Base-by-base conservation (phyloP, 2,329 filamentous ascomycete species). In the Magnaporthiopsis incrustans region DNA sequence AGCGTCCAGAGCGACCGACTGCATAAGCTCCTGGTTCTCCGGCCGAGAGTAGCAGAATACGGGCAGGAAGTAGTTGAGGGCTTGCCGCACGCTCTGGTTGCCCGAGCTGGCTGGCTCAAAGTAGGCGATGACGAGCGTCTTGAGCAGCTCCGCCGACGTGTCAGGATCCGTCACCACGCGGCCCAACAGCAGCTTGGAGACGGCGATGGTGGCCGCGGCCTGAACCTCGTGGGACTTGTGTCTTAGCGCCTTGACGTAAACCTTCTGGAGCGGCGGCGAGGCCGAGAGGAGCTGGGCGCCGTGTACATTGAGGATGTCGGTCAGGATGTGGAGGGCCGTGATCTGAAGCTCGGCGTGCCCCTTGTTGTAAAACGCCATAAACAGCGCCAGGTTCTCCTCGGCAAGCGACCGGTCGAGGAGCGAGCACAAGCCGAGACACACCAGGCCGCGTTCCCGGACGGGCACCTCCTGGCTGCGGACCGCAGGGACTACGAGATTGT, bases 361-460 rank as follows among this genome's bases (percentile, higher is more conserved):
- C 78, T 96, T 97, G 76, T 81, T 90, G 78, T 96, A 97, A 79
- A 96, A 97, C 74, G 97, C 93, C 75, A 97, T 90, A 77, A 99
- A 99, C 3, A 99, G 83, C 0, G 87, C 89, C 67, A 98, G 80
- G 73, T 99, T 98, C 74, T 96, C 92, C 72, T 94, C 89, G 0
- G 95, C 95, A 27, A 98, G 85, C 11, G 92, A 91, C 77, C 92
- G 91, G 73, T 97, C 93, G 10, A 99, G 86, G 35, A 99, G 82
- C 69, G 93, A 93, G 74, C 92, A 97, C 12, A 99, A 82, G 4
- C 95, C 95, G 12, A 99, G 79, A 71, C 94, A 98, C 26, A 96
- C 82, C 15, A 99, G 81, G 25, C 95, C 95, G 64, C 92, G 86
- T 77, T 99, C 95, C 67, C 95, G 87, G 59, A 99, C 92, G 1